Evolutionary conservation across 1,284 basidiomycete species (phyloP), one percentile per base, ranked within the genome.

Genomic region (Irpex rosettiformis): DNA sequence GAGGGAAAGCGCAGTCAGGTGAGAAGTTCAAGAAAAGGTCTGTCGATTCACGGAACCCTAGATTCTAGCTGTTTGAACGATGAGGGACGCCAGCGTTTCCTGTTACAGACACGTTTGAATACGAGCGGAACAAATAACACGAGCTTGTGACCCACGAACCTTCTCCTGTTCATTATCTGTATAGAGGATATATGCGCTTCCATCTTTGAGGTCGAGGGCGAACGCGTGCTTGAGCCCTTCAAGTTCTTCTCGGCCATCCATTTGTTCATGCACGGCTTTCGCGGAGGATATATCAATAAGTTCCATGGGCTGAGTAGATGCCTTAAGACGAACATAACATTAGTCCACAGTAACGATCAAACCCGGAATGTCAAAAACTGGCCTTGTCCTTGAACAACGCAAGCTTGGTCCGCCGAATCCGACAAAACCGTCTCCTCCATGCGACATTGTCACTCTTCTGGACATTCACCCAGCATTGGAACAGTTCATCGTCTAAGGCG

Each of bases 221-320:
- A 91, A 89, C 0, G 89, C 86, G 65, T 86, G 76, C 2, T 85
- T 79, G 48, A 91, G 85, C 2, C 86, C 79, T 67, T 86, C 80
- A 24, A 91, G 71, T 55, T 89, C 86, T 61, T 90, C 89, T 60
- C 83, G 88, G 1, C 88, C 88, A 58, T 90, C 85, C 58, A 81
- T 77, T 80, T 85, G 88, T 65, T 91, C 89, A 55, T 78, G 76
- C 57, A 88, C 66, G 7, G 71, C 79, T 45, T 72, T 70, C 6
- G 87, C 69, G 16, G 75, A 78, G 1, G 77, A 73, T 30, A 89
- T 69, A 5, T 77, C 68, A 18, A 87, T 59, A 28, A 78, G 71
- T 45, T 88, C 84, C 47, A 85, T 58, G 0, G 77, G 69, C 55
- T 74, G 74, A 11, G 72, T 69, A 18, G 74, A 24, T 28, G n/a